Conservation (phyloP, 148 eudicot species). For the Chenopodium album region DNA sequence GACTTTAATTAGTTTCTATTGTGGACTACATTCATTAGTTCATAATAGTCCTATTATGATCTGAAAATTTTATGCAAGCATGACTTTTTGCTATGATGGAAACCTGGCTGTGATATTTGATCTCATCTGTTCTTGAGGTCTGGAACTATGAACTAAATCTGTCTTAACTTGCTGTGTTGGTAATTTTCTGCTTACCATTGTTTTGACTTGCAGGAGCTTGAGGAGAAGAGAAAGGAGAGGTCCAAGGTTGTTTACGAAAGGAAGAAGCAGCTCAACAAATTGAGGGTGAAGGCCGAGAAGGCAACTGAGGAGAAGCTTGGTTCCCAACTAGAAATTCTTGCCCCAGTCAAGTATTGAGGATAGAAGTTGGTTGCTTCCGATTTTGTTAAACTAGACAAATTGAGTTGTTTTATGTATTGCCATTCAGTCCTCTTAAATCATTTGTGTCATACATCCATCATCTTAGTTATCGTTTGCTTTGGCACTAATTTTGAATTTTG, state of each 20-base stretch:
- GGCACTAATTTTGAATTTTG: conserved; percentile 1
- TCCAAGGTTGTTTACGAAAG: conserved; percentile 52
- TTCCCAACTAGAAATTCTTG: conserved; percentile 52
- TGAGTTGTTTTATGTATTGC: conserved; percentile 12
- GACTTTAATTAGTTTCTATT: too few species aligned
- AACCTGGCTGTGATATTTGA: too few species aligned
- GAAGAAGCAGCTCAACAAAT: conserved; percentile 51
- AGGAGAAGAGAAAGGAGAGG: conserved; percentile 68
- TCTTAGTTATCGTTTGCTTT: background rate
- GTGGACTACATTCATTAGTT: too few species aligned
- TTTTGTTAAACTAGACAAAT: conserved; percentile 20
- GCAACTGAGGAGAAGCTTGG: conserved; percentile 65
- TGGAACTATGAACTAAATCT: too few species aligned
- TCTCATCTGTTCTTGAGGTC: too few species aligned
- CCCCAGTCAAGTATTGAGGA: conserved; percentile 52
- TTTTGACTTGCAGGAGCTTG: conserved; percentile 47
- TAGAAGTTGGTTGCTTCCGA: conserved; percentile 1
- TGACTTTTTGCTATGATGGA: too few species aligned
- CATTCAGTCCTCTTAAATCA: background rate
- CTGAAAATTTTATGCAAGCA: too few species aligned
- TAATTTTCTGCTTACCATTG: background rate
- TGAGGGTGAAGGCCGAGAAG: conserved; percentile 62
- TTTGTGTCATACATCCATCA: background rate
- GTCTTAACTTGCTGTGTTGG: too few species aligned
- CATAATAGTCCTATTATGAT: too few species aligned